These are phyloP conservation scores for Neurospora sp. DNA, from an alignment of 495 filamentous ascomycete genomes.

Conservation along the genomic window DNA sequence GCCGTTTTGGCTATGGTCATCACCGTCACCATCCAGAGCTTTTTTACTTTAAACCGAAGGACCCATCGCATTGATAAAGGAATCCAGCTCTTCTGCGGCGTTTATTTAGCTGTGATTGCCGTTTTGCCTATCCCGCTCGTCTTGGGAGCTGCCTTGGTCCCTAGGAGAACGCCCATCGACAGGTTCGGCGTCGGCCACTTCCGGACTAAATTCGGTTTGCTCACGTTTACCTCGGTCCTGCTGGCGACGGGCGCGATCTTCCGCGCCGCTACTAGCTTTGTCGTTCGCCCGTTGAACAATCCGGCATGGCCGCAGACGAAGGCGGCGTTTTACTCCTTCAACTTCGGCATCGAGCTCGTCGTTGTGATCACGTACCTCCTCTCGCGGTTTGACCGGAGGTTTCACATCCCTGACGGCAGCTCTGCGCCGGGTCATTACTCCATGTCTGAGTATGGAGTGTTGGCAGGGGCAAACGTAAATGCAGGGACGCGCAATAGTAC, in stretches of 20 bases:
- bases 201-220: constrained; percentile 51
- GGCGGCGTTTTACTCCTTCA: constrained; percentile 70
- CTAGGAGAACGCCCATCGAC: constrained; percentile 45
- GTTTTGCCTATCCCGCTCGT: constrained; percentile 66
- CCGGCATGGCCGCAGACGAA: constrained; percentile 61
- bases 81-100: constrained; percentile 56
- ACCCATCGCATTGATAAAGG: constrained; percentile 41
- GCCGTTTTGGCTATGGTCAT: constrained; percentile 60
- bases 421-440: constrained; percentile 32
- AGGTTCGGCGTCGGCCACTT: constrained; percentile 64
- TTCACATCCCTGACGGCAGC: constrained; percentile 52
- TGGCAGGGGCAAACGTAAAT: neutral
- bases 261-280: constrained; percentile 49
- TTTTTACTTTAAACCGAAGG: constrained; percentile 51
- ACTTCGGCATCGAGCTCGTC: constrained; percentile 60
- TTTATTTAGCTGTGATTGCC: constrained; percentile 58
- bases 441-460: constrained; percentile 1
- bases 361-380: constrained; percentile 56
- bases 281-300: constrained; percentile 38
- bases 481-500: neutral
- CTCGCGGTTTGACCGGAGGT: constrained; percentile 59
- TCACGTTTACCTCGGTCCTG: constrained; percentile 43
- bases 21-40: constrained; percentile 49
- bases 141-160: constrained; percentile 34
- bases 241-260: constrained; percentile 64